These are phyloP conservation scores for Zoysia pacifica DNA, from an alignment of 176 grass and related monocot species.

Conservation along the genomic window DNA sequence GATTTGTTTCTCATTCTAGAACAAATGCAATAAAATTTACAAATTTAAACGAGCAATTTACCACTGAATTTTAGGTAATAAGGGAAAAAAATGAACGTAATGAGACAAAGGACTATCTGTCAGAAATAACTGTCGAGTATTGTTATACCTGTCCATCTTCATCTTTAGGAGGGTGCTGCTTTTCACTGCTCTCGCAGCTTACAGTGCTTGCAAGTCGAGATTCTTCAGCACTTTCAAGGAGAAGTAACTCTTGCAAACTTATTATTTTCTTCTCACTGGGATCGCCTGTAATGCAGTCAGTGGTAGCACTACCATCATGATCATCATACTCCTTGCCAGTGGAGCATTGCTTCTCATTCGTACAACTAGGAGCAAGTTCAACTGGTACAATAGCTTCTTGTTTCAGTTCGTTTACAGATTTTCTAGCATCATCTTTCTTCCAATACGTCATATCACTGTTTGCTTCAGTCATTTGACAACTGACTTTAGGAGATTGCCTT, in stretches of 20 bases:
- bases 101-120: not conserved
- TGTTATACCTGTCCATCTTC: conserved; percentile 45
- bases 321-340: conserved; percentile 15
- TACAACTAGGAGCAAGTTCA: conserved; percentile 18
- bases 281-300: not conserved
- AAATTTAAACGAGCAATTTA: conserved; percentile 1
- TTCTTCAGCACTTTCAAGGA: conserved; percentile 54
- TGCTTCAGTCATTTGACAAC: conserved; percentile 22
- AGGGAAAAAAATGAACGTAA: not conserved
- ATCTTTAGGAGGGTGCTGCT: conserved; percentile 31
- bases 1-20: conserved; percentile 19
- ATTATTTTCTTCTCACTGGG: conserved; percentile 39
- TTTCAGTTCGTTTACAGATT: conserved; percentile 24
- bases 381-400: conserved; percentile 27
- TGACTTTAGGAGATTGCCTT: conserved; percentile 30
- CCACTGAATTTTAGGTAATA: not conserved
- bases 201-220: conserved; percentile 4
- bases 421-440: conserved; percentile 28
- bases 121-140: not conserved
- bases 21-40: not conserved
- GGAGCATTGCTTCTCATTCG: conserved; percentile 26
- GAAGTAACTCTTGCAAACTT: conserved; percentile 55
- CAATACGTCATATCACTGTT: conserved; percentile 21
- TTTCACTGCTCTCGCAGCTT: conserved; percentile 39
- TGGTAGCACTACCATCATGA: conserved; percentile 12